Evolutionary conservation across 2,329 filamentous ascomycete genomes (phyloP).

Genomic region (Ophiostoma piceae): DNA sequence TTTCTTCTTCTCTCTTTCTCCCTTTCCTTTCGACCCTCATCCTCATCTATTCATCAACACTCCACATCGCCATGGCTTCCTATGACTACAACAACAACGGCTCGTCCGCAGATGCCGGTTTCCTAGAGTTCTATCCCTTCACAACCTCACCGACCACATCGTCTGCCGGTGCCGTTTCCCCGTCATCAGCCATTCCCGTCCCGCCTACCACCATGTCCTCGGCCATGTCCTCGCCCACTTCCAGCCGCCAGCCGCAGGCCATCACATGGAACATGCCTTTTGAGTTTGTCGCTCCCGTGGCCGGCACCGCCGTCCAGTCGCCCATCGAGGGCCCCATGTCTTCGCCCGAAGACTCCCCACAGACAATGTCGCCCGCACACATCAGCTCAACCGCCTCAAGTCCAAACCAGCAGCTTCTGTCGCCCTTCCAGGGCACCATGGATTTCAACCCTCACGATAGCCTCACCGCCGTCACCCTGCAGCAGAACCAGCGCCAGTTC

Average conservation of each 20-base stretch:
- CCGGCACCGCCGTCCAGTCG: constrained; percentile 34
- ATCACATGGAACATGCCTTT: constrained; percentile 49
- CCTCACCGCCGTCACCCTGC: constrained; percentile 58
- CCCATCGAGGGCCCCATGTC: constrained; percentile 43
- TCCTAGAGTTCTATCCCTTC: constrained; percentile 52
- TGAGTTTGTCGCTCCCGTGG: constrained; percentile 41
- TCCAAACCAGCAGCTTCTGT: constrained; percentile 51
- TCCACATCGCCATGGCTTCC: constrained; percentile 23
- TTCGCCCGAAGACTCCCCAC: constrained; percentile 48
- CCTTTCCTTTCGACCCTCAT: not conserved
- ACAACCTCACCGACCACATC: constrained; percentile 32
- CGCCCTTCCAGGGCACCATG: constrained; percentile 48
- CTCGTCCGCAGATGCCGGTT: constrained; percentile 50
- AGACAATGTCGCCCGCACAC: constrained; percentile 43
- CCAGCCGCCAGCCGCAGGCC: constrained; percentile 32
- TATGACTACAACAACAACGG: constrained; percentile 30
- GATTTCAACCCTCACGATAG: constrained; percentile 46
- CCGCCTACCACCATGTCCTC: constrained; percentile 36
- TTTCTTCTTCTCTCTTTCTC: constrained; percentile 14
- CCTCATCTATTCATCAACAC: constrained; percentile 8
- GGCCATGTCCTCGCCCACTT: constrained; percentile 37
- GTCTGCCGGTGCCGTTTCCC: constrained; percentile 29
- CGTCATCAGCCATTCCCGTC: constrained; percentile 36
- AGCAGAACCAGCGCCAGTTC: constrained; percentile 48
- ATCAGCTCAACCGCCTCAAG: constrained; percentile 49